These are phyloP conservation scores for Pyrenochaeta sp. DNA, from an alignment of 2,329 filamentous ascomycete species.

Conservation along the genomic window DNA sequence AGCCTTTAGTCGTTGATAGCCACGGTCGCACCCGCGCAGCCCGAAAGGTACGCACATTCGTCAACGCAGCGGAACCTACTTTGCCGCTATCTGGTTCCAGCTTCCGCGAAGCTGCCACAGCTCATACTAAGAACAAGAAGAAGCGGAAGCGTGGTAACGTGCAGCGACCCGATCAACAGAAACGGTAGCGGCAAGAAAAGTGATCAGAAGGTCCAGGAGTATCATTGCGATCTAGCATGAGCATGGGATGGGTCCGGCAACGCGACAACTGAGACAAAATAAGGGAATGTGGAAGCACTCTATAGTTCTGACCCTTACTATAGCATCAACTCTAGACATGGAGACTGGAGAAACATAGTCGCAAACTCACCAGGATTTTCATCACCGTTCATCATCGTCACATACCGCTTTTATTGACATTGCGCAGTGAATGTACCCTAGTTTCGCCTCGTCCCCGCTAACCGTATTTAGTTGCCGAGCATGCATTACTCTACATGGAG, in stretches of 20 bases:
- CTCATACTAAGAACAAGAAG: not conserved
- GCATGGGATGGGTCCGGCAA: too few species aligned
- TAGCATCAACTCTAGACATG: too few species aligned
- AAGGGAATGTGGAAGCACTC: not conserved
- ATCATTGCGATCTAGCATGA: not conserved
- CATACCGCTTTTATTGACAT: too few species aligned
- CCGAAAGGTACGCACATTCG: not conserved
- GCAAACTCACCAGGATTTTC: not conserved
- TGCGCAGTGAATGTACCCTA: too few species aligned
- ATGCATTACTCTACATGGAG: not conserved
- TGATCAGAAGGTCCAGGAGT: not conserved
- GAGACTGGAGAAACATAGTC: not conserved
- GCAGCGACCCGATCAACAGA: not conserved
- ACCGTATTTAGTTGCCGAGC: constrained; percentile 4
- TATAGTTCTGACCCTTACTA: too few species aligned
- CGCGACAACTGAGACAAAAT: not conserved
- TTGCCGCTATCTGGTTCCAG: too few species aligned
- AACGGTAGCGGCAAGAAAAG: not conserved
- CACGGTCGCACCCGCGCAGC: not conserved
- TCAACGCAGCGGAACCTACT: not conserved
- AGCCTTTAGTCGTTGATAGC: not conserved
- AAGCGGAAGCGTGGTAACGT: not conserved
- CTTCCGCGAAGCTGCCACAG: not conserved
- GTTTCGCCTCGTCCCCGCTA: constrained; percentile 1
- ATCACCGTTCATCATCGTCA: not conserved